These are phyloP conservation scores for Cladosporium sp. DNA, from an alignment of 2,329 filamentous ascomycete species.

Conservation along the genomic window DNA sequence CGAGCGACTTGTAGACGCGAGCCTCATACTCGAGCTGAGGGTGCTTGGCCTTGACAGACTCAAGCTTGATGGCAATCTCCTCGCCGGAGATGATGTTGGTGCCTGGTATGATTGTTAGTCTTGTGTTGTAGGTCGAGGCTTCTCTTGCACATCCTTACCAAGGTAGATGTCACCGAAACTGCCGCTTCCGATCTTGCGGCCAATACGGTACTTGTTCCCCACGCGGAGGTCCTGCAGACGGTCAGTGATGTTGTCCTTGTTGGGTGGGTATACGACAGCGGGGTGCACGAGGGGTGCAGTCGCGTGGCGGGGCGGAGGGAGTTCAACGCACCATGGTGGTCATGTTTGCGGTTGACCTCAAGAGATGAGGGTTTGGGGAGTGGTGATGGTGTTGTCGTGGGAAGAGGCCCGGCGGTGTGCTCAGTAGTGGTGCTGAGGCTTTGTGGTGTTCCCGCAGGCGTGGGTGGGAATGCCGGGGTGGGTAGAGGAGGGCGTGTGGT, in stretches of 20 bases:
- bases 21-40: slow-evolving; percentile 98
- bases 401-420: slow-evolving; percentile 7
- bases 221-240: slow-evolving; percentile 83
- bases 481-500: background rate
- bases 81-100: slow-evolving; percentile 99
- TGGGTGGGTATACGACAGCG: background rate
- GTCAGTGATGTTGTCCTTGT: slow-evolving; percentile 35
- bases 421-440: slow-evolving; percentile 18
- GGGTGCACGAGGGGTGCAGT: background rate
- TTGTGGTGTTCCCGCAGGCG: background rate
- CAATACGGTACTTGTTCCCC: slow-evolving; percentile 99
- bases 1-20: slow-evolving; percentile 84
- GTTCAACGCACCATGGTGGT: slow-evolving; percentile 60
- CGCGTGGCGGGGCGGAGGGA: slow-evolving; percentile 33
- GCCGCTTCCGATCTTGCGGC: slow-evolving; percentile 97
- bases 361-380: slow-evolving; percentile 24
- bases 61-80: slow-evolving; percentile 99
- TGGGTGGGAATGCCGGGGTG: background rate
- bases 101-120: slow-evolving; percentile 51
- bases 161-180: slow-evolving; percentile 99
- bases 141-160: slow-evolving; percentile 47
- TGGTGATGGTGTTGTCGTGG: slow-evolving; percentile 2
- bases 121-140: background rate
- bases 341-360: slow-evolving; percentile 47
- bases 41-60: slow-evolving; percentile 99